These are phyloP conservation scores for Globisporangium nagaii DNA, from an alignment of 352 stramenopile species.

Conservation along the genomic window DNA sequence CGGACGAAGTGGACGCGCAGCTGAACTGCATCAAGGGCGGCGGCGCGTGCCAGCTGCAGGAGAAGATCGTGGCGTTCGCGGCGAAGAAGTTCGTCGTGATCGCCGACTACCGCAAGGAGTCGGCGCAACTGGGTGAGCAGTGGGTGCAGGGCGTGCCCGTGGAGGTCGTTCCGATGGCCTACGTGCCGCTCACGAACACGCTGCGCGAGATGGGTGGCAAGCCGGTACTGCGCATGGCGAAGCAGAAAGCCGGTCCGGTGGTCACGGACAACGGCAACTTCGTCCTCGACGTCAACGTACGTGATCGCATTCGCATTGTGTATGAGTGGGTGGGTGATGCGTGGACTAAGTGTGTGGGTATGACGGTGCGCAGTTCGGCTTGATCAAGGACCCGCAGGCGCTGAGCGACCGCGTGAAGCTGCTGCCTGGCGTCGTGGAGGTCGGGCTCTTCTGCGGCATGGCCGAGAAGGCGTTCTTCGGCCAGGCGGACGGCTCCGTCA, in stretches of 20 bases:
- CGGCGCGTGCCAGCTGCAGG: constrained; percentile 92
- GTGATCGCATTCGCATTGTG: not conserved
- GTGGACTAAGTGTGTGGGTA: not conserved
- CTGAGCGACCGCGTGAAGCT: constrained; percentile 71
- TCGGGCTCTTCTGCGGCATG: constrained; percentile 88
- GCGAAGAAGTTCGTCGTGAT: constrained; percentile 98
- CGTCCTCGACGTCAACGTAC: constrained; percentile 79
- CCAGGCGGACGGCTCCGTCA: constrained; percentile 78
- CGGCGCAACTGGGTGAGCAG: constrained; percentile 74
- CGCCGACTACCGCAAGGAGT: constrained; percentile 93
- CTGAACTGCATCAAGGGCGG: constrained; percentile 99
- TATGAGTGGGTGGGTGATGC: too few relatives aligned
- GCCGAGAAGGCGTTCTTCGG: constrained; percentile 86
- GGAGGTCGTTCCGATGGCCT: constrained; percentile 97
- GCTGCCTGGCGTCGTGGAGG: constrained; percentile 84
- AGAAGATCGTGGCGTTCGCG: constrained; percentile 92
- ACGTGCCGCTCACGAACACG: constrained; percentile 90
- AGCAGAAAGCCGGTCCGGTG: constrained; percentile 92
- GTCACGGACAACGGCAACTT: constrained; percentile 97
- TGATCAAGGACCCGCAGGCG: constrained; percentile 58
- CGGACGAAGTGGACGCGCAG: constrained; percentile 96
- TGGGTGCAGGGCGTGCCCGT: constrained; percentile 92
- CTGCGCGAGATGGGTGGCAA: constrained; percentile 50
- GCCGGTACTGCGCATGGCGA: constrained; percentile 76
- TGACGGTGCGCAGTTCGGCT: constrained; percentile 40